Base-by-base conservation (phyloP, 2,329 filamentous ascomycete genomes). In the Xylariaceae sp. region DNA sequence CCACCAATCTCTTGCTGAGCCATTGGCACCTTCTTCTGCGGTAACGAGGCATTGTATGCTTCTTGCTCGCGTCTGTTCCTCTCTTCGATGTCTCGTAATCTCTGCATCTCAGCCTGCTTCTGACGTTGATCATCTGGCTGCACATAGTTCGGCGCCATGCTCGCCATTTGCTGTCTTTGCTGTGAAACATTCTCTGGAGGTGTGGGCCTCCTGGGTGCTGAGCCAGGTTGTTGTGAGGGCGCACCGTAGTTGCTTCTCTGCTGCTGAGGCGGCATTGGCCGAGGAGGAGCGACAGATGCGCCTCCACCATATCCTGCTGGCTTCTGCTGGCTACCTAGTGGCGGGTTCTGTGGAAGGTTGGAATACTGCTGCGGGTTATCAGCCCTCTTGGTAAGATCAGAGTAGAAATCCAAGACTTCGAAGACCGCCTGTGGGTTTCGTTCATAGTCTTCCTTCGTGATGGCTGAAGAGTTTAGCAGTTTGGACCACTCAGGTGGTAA, bases 371-470 rank as follows among this genome's bases (percentile, higher is more conserved):
- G 74, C 9, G 83, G 83, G 57, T 89, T 82, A 42, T 89, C 81
- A 38, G 79, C 76, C 48, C 84, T 74, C 69, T 89, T 89, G 49
- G 85, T 84, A 36, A 90, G 84, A 63, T 89, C 86, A 2, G 86
- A 88, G 67, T 90, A 91, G 67, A 91, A 91, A 62, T 90, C 85
- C 15, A 91, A 71, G 34, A 89, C 87, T 61, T 91, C 87, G 41
- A 89, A 83, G 19, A 81, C 85, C 44, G 81, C 89, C 69, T 91
- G 85, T 4, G 93, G 93, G 59, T 98, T 96, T 60, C 93, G 90
- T 67, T 95, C 89, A 66, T 97, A 97, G 63, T 98, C 93, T 59
- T 98, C 93, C 67, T 96, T 95, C 45, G 93, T 97, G 59, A 98
- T 93, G 44, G 93, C 93, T 3, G 93, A 97, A 8, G 89, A 90